Evolutionary conservation across 2,329 filamentous ascomycete species (phyloP).

Genomic region (Cladosporium halotolerans): DNA sequence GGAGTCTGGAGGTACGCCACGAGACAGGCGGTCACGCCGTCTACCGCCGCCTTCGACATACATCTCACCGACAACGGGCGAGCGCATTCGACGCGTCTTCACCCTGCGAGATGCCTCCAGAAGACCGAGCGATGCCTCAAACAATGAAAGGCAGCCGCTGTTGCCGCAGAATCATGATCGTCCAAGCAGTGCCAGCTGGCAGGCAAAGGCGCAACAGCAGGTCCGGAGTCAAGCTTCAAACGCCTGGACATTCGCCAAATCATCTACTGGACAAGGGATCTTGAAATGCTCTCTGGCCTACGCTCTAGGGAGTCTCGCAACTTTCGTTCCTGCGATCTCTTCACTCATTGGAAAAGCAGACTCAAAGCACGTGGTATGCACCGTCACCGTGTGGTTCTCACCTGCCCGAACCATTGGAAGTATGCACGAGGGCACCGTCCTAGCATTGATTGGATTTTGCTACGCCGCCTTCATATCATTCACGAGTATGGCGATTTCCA

Average conservation of each 20-base stretch:
- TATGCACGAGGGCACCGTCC: slow-evolving; percentile 78
- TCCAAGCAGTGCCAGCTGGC: background rate
- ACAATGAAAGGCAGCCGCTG: slow-evolving; percentile 35
- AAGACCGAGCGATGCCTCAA: slow-evolving; percentile 29
- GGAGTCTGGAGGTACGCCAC: background rate
- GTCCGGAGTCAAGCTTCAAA: background rate
- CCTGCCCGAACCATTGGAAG: slow-evolving; percentile 79
- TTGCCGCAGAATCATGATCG: slow-evolving; percentile 10
- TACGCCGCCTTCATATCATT: slow-evolving; percentile 73
- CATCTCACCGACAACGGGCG: slow-evolving; percentile 78
- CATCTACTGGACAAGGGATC: slow-evolving; percentile 70
- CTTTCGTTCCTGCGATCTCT: slow-evolving; percentile 70
- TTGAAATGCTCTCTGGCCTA: slow-evolving; percentile 91
- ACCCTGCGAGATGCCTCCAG: slow-evolving; percentile 57
- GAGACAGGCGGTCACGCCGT: slow-evolving; percentile 1
- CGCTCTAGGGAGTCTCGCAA: slow-evolving; percentile 76
- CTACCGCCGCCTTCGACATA: slow-evolving; percentile 75
- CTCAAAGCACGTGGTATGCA: slow-evolving; percentile 89
- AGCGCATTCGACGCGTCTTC: slow-evolving; percentile 73
- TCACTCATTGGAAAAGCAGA: slow-evolving; percentile 73
- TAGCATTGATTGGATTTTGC: slow-evolving; percentile 69
- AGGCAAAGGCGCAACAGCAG: slow-evolving; percentile 12
- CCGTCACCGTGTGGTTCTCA: slow-evolving; percentile 91
- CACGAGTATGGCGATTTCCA: slow-evolving; percentile 81
- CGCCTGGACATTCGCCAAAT: slow-evolving; percentile 52